A percentile compares a stretch with the other conserved stretches of the same genome.
These are phyloP conservation scores for Russula vinacea DNA, from an alignment of 768 basidiomycete species.

Conservation along the genomic window DNA sequence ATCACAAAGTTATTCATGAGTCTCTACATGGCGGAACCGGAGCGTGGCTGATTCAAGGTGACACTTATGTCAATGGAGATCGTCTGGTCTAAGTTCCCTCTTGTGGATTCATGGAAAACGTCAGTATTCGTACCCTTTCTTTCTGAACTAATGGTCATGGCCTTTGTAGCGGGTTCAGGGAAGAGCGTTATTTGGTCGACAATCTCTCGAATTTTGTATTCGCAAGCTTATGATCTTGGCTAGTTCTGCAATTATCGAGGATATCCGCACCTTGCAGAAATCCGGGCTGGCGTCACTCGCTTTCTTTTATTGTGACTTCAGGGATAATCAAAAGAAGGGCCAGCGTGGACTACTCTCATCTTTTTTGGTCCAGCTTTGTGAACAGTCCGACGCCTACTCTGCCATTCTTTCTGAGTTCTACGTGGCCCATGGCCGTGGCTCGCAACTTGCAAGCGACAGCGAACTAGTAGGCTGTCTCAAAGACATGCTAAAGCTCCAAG, in stretches of 20 bases:
- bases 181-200: not conserved
- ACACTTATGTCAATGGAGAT: not conserved
- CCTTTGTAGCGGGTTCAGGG: not conserved
- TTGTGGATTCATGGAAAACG: not conserved
- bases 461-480: slow-evolving; percentile 6
- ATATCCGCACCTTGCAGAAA: not conserved
- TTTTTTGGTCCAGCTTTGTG: slow-evolving; percentile 1
- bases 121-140: not conserved
- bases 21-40: not conserved
- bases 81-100: too few relatives aligned
- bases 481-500: not conserved
- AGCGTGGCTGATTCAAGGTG: not conserved
- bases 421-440: not conserved
- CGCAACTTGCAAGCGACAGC: not conserved
- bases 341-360: slow-evolving; percentile 1
- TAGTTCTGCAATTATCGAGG: not conserved
- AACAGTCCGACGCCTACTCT: not conserved
- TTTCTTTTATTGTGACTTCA: slow-evolving; percentile 6
- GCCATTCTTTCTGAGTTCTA: not conserved
- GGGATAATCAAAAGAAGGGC: slow-evolving; percentile 4
- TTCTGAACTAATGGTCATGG: not conserved
- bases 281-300: not conserved
- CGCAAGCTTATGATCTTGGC: not conserved
- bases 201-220: not conserved
- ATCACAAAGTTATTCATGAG: not conserved